These are phyloP conservation scores for Penicillium pancosmium DNA, from an alignment of 495 filamentous ascomycete species.

Conservation along the genomic window DNA sequence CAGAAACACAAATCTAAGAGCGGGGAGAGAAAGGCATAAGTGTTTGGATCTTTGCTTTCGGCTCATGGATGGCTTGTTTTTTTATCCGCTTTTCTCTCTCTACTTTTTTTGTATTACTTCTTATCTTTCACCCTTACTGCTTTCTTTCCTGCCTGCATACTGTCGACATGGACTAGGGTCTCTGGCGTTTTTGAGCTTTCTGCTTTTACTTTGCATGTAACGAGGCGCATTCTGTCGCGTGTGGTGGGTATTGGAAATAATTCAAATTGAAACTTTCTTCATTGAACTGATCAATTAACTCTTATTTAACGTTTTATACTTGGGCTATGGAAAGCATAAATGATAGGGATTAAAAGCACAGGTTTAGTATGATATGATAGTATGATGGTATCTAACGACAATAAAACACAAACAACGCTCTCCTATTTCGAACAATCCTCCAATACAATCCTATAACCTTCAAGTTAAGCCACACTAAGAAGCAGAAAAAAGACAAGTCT, in stretches of 20 bases:
- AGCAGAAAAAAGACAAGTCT: slow-evolving; percentile 16
- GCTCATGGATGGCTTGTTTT: background rate
- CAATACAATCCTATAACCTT: slow-evolving; percentile 13
- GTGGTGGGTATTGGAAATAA: background rate
- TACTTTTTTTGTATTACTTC: background rate
- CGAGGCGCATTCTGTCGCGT: background rate
- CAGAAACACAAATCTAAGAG: slow-evolving; percentile 23
- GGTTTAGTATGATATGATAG: background rate
- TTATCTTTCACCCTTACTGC: background rate
- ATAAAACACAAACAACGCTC: slow-evolving; percentile 2
- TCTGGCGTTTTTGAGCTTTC: background rate
- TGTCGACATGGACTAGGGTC: background rate
- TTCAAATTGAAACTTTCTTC: slow-evolving; percentile 1
- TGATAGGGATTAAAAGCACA: background rate
- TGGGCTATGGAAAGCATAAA: background rate
- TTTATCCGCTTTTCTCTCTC: background rate
- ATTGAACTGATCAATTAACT: background rate
- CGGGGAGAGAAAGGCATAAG: slow-evolving; percentile 22
- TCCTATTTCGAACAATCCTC: background rate
- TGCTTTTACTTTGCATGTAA: background rate
- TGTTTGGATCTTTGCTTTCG: background rate
- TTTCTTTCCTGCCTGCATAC: background rate
- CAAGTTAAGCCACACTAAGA: slow-evolving; percentile 14
- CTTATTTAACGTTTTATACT: background rate
- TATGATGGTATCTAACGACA: background rate